These are phyloP conservation scores for Fusarium sp. DNA, from an alignment of 2,329 filamentous ascomycete species.

Conservation along the genomic window DNA sequence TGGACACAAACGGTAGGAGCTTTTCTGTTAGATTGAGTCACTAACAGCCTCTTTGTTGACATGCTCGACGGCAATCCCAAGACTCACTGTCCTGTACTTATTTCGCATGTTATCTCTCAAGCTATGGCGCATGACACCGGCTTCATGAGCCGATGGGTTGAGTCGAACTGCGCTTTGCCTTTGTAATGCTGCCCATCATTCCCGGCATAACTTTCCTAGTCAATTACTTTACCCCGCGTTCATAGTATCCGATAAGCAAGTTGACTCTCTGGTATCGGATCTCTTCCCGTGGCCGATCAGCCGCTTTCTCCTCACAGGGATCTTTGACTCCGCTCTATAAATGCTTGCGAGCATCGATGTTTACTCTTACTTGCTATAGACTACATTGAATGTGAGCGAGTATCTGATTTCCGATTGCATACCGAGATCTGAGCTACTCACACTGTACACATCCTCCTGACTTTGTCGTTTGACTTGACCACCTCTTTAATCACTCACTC, in stretches of 20 bases:
- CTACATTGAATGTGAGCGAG: background rate
- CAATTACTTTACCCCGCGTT: background rate
- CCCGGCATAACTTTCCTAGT: background rate
- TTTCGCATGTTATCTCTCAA: background rate
- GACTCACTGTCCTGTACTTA: background rate
- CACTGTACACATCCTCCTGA: background rate
- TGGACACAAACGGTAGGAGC: background rate
- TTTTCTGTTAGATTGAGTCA: fast-evolving
- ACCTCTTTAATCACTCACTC: background rate
- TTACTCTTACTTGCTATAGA: background rate
- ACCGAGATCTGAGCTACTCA: background rate
- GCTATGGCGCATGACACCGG: background rate
- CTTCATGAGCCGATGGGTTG: background rate
- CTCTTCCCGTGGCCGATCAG: background rate
- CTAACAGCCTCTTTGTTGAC: fast-evolving
- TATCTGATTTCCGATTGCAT: background rate
- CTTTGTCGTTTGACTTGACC: background rate
- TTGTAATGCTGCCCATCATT: background rate
- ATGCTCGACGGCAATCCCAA: background rate
- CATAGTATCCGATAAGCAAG: background rate
- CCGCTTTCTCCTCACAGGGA: background rate
- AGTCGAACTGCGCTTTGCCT: background rate
- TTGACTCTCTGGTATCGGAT: background rate
- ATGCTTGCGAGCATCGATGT: background rate
- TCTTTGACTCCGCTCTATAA: background rate